A percentile compares a stretch with the other conserved stretches of the same genome.
phyloP scores from a whole-genome alignment of 805 yeast species.

The Schwanniomyces pseudopolymorphus region DNA sequence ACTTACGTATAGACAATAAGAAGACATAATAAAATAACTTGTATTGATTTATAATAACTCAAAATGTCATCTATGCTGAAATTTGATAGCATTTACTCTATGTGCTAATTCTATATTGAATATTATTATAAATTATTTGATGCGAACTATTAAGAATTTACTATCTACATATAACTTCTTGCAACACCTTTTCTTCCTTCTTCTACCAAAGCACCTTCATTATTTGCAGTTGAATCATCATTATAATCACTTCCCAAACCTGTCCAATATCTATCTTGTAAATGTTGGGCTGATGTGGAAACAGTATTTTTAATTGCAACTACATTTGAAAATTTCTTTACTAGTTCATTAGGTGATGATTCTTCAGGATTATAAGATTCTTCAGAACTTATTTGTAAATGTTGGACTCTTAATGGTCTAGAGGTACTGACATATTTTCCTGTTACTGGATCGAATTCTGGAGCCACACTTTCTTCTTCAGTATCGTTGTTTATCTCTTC shows the following conservation, averaged over 20 bases:
- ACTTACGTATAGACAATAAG: background rate
- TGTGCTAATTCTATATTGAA: background rate
- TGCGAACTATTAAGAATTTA: slow-evolving; percentile 13
- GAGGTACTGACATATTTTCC: slow-evolving; percentile 71
- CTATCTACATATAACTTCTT: slow-evolving; percentile 58
- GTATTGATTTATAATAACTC: background rate
- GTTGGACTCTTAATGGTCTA: slow-evolving; percentile 71
- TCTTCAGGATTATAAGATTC: slow-evolving; percentile 19
- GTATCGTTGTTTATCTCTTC: slow-evolving; percentile 19
- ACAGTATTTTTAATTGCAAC: slow-evolving; percentile 73
- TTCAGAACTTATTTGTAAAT: slow-evolving; percentile 58
- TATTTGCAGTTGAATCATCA: slow-evolving; percentile 36
- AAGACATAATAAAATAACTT: background rate
- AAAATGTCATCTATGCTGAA: background rate
- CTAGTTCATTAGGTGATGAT: slow-evolving; percentile 36
- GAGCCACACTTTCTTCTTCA: slow-evolving; percentile 57
- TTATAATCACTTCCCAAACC: slow-evolving; percentile 87
- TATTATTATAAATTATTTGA: background rate
- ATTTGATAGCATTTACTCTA: background rate
- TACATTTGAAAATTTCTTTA: slow-evolving; percentile 55
- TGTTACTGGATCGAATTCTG: slow-evolving; percentile 85
- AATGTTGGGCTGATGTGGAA: slow-evolving; percentile 79
- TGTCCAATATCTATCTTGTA: slow-evolving; percentile 78
- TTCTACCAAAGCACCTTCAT: slow-evolving; percentile 71
- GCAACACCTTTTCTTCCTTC: slow-evolving; percentile 89